Base-by-base conservation (phyloP, 1,284 basidiomycete genomes). In the Cutaneotrichosporon arboriforme region DNA sequence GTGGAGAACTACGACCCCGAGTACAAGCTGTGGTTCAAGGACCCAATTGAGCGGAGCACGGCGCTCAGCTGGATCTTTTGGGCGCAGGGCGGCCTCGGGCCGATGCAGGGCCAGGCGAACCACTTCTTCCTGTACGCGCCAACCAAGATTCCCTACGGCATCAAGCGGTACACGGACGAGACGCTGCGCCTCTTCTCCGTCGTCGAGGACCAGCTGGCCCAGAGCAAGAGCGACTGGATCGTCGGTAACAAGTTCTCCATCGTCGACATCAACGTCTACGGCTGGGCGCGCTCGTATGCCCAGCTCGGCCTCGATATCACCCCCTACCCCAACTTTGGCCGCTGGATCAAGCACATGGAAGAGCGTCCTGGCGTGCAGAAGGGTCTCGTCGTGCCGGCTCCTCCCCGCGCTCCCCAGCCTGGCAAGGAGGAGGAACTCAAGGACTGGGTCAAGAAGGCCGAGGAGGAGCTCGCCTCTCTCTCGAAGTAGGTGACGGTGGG, bases 1-100 rank as follows among this genome's bases (percentile, higher is more conserved):
- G 77, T 76, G 13, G 79, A 84, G 59, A 79, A 81, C 59, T 84
- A 83, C 63, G 74, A 76, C 57, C 61, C 58, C 52, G 79, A 83
- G 20, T 68, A 75, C 69, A 81, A 80, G 60, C 81, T 86, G 61
- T 78, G 74, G 59, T 84, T 83, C 66, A 74, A 78, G 36, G 68
- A 71, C 61, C 70, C 77, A 1, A 62, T 70, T n/a, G 72, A 76
- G 38, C 61, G 67, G 38, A 83, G 81, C 64, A 80, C 84, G 68
- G 78, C 82, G 69, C 65, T 86, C 17, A 85, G 86, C 64, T 90
- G 87, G 88, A 83, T 89, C 44, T 87, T 88, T 75, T 90, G 86
- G 61, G 79, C 80, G 36, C 73, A 75, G 49, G 72, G 72, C 39
- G 73, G 71, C 51, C 57, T 72, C 18, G 72, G 69, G 33, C 70